Percentiles rank a stretch among this genome's conserved stretches.
phyloP scores from a whole-genome alignment of 2,329 filamentous ascomycete species.

The Allantophomopsis lycopodina region DNA sequence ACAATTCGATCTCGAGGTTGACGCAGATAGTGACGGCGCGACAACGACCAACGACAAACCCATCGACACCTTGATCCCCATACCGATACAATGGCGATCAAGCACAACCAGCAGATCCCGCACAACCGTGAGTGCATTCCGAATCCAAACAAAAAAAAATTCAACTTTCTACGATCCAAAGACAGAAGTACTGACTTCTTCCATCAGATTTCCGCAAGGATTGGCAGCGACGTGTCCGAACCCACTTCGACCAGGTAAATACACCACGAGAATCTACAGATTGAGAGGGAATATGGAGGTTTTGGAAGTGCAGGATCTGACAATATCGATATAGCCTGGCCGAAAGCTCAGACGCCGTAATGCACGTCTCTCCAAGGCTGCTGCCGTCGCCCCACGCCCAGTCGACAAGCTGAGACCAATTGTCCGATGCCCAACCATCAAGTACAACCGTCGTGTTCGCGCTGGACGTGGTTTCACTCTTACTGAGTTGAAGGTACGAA shows the following conservation, averaged over 20 bases:
- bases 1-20: too few species aligned
- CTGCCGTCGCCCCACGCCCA: constrained; percentile 86
- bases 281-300: constrained; percentile 3
- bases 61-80: not conserved
- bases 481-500: constrained; percentile 86
- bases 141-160: constrained; percentile 9
- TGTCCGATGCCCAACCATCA: constrained; percentile 94
- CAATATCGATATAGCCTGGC: constrained; percentile 55
- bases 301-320: constrained; percentile 14
- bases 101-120: constrained; percentile 98
- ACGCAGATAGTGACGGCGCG: too few species aligned
- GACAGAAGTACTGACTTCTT: constrained; percentile 15
- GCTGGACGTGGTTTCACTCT: constrained; percentile 96
- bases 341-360: constrained; percentile 88
- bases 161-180: constrained; percentile 10
- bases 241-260: constrained; percentile 98
- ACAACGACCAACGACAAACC: not conserved
- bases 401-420: constrained; percentile 94
- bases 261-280: constrained; percentile 4
- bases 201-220: constrained; percentile 91
- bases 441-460: constrained; percentile 98
- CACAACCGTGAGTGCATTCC: constrained; percentile 66
- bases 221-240: constrained; percentile 98
- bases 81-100: constrained; percentile 54
- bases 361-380: constrained; percentile 89